Conservation (phyloP, 257 asterid genomes). For the Lavandula angustifolia region DNA sequence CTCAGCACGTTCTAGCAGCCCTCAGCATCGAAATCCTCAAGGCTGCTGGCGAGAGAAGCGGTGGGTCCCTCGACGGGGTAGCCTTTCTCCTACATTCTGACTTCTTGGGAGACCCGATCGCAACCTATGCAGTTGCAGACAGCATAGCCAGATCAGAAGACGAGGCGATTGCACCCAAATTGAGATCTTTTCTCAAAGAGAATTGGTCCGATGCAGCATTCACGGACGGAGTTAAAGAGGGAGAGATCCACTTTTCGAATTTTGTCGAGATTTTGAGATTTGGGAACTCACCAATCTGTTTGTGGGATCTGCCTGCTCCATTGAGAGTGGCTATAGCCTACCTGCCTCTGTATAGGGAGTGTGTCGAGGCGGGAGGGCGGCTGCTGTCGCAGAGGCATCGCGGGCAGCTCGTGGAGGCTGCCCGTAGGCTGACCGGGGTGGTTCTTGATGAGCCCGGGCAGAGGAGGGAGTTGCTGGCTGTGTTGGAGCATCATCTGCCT, state of each 20-base stretch:
- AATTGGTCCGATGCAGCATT: slow-evolving; percentile 90
- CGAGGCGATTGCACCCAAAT: slow-evolving; percentile 76
- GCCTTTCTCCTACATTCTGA: slow-evolving; percentile 84
- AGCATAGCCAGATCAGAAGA: slow-evolving; percentile 79
- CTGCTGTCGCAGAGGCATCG: slow-evolving; percentile 75
- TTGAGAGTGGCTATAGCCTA: slow-evolving; percentile 83
- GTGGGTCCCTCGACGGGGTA: slow-evolving; percentile 91
- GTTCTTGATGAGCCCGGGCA: slow-evolving; percentile 59
- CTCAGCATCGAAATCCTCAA: slow-evolving; percentile 89
- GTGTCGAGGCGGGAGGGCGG: slow-evolving; percentile 67
- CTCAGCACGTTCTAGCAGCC: slow-evolving; percentile 88
- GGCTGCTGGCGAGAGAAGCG: slow-evolving; percentile 94
- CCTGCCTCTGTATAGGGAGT: slow-evolving; percentile 90
- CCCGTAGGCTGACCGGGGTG: slow-evolving; percentile 65
- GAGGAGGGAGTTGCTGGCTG: slow-evolving; percentile 65
- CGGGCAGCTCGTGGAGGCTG: slow-evolving; percentile 86
- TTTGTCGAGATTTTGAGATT: slow-evolving; percentile 56
- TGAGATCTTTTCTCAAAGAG: slow-evolving; percentile 63
- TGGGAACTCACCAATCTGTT: slow-evolving; percentile 71
- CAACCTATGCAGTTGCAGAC: slow-evolving; percentile 90
- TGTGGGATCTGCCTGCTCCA: slow-evolving; percentile 80
- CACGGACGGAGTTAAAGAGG: slow-evolving; percentile 57
- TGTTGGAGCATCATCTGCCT: slow-evolving; percentile 83
- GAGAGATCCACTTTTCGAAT: slow-evolving; percentile 65
- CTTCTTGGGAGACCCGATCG: slow-evolving; percentile 76